phyloP scores from a whole-genome alignment of 371 early-diverging fungal genomes.

The Coemansia sp. region DNA sequence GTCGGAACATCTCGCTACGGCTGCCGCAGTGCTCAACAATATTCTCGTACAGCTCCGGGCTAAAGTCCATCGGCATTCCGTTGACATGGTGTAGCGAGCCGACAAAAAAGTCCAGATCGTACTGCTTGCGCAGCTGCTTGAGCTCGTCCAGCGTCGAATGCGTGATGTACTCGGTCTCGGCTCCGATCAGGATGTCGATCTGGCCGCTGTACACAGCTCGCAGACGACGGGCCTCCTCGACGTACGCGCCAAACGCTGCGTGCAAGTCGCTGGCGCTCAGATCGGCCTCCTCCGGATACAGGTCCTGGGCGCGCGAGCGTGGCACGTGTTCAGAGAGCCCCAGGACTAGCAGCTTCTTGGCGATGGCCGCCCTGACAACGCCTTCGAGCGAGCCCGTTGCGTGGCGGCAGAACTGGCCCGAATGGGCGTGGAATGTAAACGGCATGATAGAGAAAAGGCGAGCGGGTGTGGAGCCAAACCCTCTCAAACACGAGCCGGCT shows the following conservation, averaged over 20 bases:
- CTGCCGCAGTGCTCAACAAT: slow-evolving; percentile 52
- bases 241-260: slow-evolving; percentile 59
- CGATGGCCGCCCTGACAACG: slow-evolving; percentile 54
- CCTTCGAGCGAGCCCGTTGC: slow-evolving; percentile 60
- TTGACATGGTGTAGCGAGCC: slow-evolving; percentile 91
- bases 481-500: too few species aligned
- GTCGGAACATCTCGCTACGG: slow-evolving; percentile 58
- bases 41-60: slow-evolving; percentile 57
- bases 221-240: slow-evolving; percentile 70
- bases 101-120: slow-evolving; percentile 76
- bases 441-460: slow-evolving; percentile 48
- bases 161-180: slow-evolving; percentile 87
- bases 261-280: slow-evolving; percentile 62
- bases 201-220: slow-evolving; percentile 50
- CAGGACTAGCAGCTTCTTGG: slow-evolving; percentile 49
- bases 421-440: slow-evolving; percentile 63
- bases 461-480: neutral
- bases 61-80: slow-evolving; percentile 82
- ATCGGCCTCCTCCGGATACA: slow-evolving; percentile 69
- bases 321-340: slow-evolving; percentile 69
- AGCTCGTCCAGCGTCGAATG: slow-evolving; percentile 26
- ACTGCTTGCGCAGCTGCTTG: slow-evolving; percentile 25
- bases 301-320: slow-evolving; percentile 54
- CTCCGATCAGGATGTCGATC: slow-evolving; percentile 78
- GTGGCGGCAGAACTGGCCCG: slow-evolving; percentile 68